A percentile compares a stretch with the other conserved stretches of the same genome.
These are phyloP conservation scores for Meyerozyma athensensis DNA, from an alignment of 1,139 yeast genomes.

Conservation along the genomic window DNA sequence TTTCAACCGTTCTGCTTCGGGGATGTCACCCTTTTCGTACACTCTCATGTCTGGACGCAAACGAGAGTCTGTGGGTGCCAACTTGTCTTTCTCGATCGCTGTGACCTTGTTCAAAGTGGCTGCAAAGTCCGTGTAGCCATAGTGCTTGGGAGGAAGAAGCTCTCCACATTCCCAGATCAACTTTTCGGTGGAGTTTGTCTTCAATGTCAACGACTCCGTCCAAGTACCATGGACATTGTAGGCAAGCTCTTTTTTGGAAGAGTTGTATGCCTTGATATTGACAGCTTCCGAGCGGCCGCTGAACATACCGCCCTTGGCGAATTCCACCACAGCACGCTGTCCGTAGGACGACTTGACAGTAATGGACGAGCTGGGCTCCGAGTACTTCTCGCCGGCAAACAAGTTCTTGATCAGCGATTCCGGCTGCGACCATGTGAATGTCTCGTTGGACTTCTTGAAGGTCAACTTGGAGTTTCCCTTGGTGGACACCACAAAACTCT, in stretches of 20 bases:
- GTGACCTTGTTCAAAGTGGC: slow-evolving; percentile 80
- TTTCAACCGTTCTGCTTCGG: slow-evolving; percentile 67
- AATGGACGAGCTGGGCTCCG: slow-evolving; percentile 78
- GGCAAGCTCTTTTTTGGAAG: slow-evolving; percentile 29
- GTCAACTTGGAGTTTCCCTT: slow-evolving; percentile 61
- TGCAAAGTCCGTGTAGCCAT: slow-evolving; percentile 82
- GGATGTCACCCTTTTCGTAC: slow-evolving; percentile 67
- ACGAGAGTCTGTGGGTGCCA: slow-evolving; percentile 89
- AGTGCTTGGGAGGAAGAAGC: slow-evolving; percentile 60
- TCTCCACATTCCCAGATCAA: slow-evolving; percentile 64
- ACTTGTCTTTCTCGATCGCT: slow-evolving; percentile 50
- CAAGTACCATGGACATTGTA: slow-evolving; percentile 65
- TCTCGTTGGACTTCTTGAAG: slow-evolving; percentile 60
- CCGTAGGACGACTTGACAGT: slow-evolving; percentile 68
- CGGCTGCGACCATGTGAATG: slow-evolving; percentile 78
- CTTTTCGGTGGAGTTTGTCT: slow-evolving; percentile 37
- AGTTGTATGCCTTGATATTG: slow-evolving; percentile 47
- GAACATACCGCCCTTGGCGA: slow-evolving; percentile 71
- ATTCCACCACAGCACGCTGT: slow-evolving; percentile 62
- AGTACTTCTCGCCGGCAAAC: slow-evolving; percentile 90
- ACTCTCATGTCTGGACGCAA: slow-evolving; percentile 76
- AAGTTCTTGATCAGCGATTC: slow-evolving; percentile 77
- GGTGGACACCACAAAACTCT: slow-evolving; percentile 77
- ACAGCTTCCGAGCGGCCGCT: slow-evolving; percentile 85
- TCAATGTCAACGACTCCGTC: slow-evolving; percentile 58